Percentiles rank a stretch among this genome's conserved stretches.
These are phyloP conservation scores for Nevesoporus exiguus DNA, from an alignment of 768 basidiomycete species.

Conservation along the genomic window DNA sequence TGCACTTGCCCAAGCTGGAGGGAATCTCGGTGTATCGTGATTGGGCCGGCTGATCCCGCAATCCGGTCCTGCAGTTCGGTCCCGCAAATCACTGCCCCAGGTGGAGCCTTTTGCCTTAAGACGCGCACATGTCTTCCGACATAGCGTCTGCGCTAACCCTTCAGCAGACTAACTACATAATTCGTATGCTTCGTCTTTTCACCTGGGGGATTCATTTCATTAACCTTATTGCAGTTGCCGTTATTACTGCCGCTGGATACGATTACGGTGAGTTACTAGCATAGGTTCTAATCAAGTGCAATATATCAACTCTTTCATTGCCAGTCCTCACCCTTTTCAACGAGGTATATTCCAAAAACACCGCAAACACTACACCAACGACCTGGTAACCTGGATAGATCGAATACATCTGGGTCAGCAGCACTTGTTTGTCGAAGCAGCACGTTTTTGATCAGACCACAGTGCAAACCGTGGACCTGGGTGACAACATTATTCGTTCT, in stretches of 20 bases:
- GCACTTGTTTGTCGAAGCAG: not conserved
- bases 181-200: not conserved
- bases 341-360: conserved; percentile 10
- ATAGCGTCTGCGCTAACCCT: not conserved
- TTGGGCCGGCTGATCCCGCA: no score
- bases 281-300: not conserved
- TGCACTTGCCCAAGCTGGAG: no score
- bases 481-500: not conserved
- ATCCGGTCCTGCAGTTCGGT: no score
- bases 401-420: not conserved
- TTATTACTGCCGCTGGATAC: not conserved
- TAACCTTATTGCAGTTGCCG: not conserved
- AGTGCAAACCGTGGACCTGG: not conserved
- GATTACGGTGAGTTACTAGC: not conserved
- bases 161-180: not conserved
- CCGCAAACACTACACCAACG: no score
- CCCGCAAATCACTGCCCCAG: no score
- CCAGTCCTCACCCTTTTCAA: conserved; percentile 8
- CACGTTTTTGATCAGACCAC: not conserved
- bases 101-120: no score
- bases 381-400: not conserved
- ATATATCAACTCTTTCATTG: not conserved
- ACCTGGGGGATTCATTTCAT: not conserved
- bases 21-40: no score
- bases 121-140: no score